Conservation (phyloP, 306 rosid genomes). For the Quillaja saponaria region DNA sequence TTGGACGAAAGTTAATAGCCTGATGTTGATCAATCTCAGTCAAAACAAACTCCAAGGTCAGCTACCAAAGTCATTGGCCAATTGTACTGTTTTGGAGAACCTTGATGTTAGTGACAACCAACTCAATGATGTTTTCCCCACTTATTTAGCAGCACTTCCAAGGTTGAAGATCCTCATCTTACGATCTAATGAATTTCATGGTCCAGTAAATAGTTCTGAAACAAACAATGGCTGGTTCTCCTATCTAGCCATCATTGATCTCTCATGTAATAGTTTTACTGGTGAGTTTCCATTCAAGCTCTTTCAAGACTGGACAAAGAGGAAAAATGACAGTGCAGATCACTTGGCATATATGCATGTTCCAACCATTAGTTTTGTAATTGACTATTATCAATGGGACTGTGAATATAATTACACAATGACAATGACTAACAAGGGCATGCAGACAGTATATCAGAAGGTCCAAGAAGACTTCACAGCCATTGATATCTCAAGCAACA, state of each 20-base stretch:
- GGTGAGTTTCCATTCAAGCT: conserved; percentile 17
- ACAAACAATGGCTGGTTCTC: conserved; percentile 19
- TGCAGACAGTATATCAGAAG: background rate
- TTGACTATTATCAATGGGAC: no score
- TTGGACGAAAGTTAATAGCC: no score
- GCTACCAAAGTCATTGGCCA: background rate
- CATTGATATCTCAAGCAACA: conserved; percentile 36
- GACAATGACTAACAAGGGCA: conserved; percentile 32
- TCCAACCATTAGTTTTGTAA: no score
- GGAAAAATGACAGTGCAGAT: background rate
- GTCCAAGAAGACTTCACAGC: conserved; percentile 22
- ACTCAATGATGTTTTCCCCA: background rate
- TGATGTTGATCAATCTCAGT: background rate
- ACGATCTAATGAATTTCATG: background rate
- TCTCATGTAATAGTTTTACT: conserved; percentile 1
- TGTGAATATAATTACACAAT: no score
- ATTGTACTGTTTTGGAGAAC: background rate
- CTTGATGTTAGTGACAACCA: background rate
- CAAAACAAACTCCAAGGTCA: background rate
- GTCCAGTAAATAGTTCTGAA: background rate
- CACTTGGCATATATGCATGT: background rate
- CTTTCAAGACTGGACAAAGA: conserved; percentile 3
- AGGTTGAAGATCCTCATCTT: background rate
- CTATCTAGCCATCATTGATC: background rate
- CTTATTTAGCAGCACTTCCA: background rate